These are phyloP conservation scores for Colletotrichum kahawae DNA, from an alignment of 2,329 filamentous ascomycete species.

Conservation along the genomic window DNA sequence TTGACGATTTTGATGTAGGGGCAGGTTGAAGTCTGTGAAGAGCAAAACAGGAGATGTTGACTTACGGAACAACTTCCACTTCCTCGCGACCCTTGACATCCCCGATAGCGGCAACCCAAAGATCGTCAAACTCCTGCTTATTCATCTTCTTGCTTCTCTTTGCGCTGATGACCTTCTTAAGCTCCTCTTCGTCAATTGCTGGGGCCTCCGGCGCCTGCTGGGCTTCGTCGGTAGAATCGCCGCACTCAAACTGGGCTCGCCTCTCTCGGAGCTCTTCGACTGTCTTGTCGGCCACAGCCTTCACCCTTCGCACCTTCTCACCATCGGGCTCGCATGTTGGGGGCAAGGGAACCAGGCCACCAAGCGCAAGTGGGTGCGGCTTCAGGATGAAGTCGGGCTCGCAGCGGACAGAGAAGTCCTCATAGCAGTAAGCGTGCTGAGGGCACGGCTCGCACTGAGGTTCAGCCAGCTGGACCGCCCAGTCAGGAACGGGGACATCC, in stretches of 20 bases:
- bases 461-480: constrained; percentile 70
- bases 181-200: constrained; percentile 67
- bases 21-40: not conserved
- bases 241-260: constrained; percentile 89
- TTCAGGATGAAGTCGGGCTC: constrained; percentile 87
- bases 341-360: constrained; percentile 81
- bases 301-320: constrained; percentile 86
- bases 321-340: constrained; percentile 95
- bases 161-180: constrained; percentile 78
- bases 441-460: constrained; percentile 92
- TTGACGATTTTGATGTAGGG: constrained; percentile 9
- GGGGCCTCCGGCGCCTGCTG: constrained; percentile 65
- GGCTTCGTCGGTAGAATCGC: constrained; percentile 68
- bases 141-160: constrained; percentile 84
- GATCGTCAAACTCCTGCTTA: constrained; percentile 88
- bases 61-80: constrained; percentile 64
- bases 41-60: constrained; percentile 28
- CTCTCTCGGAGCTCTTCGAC: constrained; percentile 86
- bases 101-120: constrained; percentile 77
- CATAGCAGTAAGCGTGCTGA: constrained; percentile 85
- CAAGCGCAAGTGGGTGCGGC: constrained; percentile 81
- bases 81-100: constrained; percentile 71
- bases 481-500: constrained; percentile 69
- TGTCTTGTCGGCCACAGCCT: constrained; percentile 85
- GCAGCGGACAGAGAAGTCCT: constrained; percentile 77